Evolutionary conservation across 805 yeast genomes (phyloP), one percentile per base, ranked within the genome.

Genomic region (Wickerhamiella lipophila): DNA sequence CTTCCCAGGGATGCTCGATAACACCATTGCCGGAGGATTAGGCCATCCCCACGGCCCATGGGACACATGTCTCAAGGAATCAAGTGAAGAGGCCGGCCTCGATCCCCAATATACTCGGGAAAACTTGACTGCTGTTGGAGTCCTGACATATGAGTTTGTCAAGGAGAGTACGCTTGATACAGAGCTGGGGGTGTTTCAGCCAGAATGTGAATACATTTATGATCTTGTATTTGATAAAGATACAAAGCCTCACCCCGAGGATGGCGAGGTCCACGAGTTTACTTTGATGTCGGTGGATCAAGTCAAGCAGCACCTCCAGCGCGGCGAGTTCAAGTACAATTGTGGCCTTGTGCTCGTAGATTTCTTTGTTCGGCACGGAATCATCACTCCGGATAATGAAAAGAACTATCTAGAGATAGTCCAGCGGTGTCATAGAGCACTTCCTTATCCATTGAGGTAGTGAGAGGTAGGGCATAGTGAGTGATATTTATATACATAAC

Each of bases 21-120:
- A 88, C 62, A 86, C 94, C 0, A 83, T 92, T 6, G 98, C 95
- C 0, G 98, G 98, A 1, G 98, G 98, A 0, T 59, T 92, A 3
- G 96, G 94, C 0, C 72, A 80, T 61, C 95, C 95, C 0, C 69
- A 76, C 55, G 85, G 87, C 0, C 67, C 78, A 2, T 66, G 69
- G 59, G 95, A 85, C 42, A 89, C 96, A 0, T 77, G 80, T 2
- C 55, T 83, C 16, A 92, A 92, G 60, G 98, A 92, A 62, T 78
- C 94, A 58, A 71, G 69, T 52, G 98, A 92, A 58, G 98, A 92
- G 59, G 97, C 95, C 0, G 94, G 94, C 0, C 64, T 89, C n/a
- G 54, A 59, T 0, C 67, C 69, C 12, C 71, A 67, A 0, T 74
- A 76, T 51, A 79, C 86, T 1, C 60, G 63, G 46, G 27, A 57